Base-by-base conservation (phyloP, 306 rosid species). In the Senna tora region DNA sequence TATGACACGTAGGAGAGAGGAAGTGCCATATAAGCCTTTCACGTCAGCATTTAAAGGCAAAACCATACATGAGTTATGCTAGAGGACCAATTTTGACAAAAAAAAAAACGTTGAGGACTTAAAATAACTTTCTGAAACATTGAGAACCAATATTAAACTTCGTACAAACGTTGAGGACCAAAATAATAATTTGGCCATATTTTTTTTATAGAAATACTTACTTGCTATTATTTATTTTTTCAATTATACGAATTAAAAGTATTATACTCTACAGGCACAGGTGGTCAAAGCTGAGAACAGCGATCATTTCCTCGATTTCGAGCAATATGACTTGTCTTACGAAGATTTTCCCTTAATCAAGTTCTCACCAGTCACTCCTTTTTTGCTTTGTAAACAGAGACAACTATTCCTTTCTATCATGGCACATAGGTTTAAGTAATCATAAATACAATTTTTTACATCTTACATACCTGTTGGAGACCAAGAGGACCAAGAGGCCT, bases 401-500 rank as follows among this genome's bases (percentile, higher is more conserved):
- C 10, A 43, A 22, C 21, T 19, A 20, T 58, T 43, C 62, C 30
- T 59, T 15, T 73, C 32, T 42, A 38, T 46, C 34, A 46, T 65
- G 67, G 52, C 28, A 47, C 47, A 50, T 15, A 50, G 4, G 49
- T 34, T 66, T 54, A 58, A 59, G 41, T 38, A 41, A 71, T 33
- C 42, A 61, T 17, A 67, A 71, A 38, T 10, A 49, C 46, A 51
- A 49, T 9, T 6, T 13, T 10, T 2, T 5, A 59, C 15, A 20
- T 34, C 16, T 15, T 22, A 41, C 82, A 56, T 71, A 87, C 99
- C 91, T 95, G 99, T 71, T 85, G 97, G 25, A 95, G 87, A 70
- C 99, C 99, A 75, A 89, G 93, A 79, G 96, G 87, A 36, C 97
- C 96, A 36, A 95, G 79, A 71, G 97, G 90, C 79, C 87, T 84